Percentiles rank a stretch among this genome's conserved stretches.
Evolutionary conservation across 148 eudicot genomes (phyloP).

Genomic region (Fallopia convolvulus): DNA sequence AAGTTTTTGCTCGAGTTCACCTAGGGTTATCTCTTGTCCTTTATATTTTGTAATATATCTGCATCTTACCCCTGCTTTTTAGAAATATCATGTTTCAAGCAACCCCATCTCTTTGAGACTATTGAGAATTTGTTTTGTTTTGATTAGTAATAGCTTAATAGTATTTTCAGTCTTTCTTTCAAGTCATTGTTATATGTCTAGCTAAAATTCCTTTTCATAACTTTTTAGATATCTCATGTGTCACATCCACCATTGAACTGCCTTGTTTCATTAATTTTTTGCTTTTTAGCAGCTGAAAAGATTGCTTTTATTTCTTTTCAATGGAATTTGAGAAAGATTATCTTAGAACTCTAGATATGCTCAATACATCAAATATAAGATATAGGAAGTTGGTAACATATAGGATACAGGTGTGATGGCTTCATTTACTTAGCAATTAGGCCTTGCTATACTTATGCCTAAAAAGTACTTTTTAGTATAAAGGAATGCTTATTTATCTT

Average conservation of each 20-base stretch:
- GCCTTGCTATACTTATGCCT: too few relatives aligned
- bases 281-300: not conserved
- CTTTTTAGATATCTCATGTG: not conserved
- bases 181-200: not conserved
- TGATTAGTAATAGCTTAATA: not conserved
- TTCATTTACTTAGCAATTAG: not conserved
- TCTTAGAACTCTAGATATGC: not conserved
- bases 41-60: not conserved
- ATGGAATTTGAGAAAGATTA: not conserved
- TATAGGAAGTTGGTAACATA: not conserved
- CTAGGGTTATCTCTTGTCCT: slow-evolving; percentile 28
- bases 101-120: not conserved
- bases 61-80: not conserved
- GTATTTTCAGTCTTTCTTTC: not conserved
- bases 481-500: too few relatives aligned
- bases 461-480: too few relatives aligned
- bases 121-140: not conserved
- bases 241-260: not conserved
- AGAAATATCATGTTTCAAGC: not conserved
- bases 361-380: not conserved
- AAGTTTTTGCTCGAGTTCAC: slow-evolving; percentile 17
- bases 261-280: not conserved
- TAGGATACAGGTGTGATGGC: not conserved
- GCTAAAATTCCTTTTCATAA: not conserved
- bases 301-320: not conserved